phyloP scores from a whole-genome alignment of 192 early-diverging fungal genomes.

The Umbelopsis isabellina region DNA sequence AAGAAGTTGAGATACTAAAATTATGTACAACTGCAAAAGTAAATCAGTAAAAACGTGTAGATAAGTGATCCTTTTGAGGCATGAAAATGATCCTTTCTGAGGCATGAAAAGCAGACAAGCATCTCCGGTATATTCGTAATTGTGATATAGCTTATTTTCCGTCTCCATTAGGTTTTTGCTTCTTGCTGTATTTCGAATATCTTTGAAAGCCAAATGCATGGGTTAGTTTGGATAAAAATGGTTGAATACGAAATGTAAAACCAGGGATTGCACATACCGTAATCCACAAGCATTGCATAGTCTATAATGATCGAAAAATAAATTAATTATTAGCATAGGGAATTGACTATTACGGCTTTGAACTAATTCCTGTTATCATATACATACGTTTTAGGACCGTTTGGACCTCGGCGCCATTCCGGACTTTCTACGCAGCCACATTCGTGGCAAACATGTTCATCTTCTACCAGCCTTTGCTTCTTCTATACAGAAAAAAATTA shows the following conservation, averaged over 20 bases:
- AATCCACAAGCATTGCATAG: conserved; percentile 54
- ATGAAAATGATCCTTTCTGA: no score
- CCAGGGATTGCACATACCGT: conserved; percentile 37
- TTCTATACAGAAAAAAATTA: not conserved
- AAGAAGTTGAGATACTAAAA: no score
- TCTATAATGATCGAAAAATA: conserved; percentile 18
- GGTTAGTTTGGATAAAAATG: not conserved
- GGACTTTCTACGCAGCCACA: conserved; percentile 56
- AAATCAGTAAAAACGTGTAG: not conserved
- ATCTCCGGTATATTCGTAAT: not conserved
- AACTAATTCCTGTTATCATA: not conserved
- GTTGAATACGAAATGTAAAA: not conserved
- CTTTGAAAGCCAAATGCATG: not conserved
- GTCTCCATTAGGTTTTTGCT: conserved; percentile 19
- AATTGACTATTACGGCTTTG: not conserved
- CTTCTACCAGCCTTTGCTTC: conserved; percentile 21
- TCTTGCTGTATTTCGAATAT: conserved; percentile 34
- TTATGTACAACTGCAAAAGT: not conserved
- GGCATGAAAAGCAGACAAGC: not conserved
- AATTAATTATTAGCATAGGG: conserved; percentile 19
- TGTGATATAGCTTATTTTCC: conserved; percentile 10
- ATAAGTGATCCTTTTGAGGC: not conserved
- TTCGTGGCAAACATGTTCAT: conserved; percentile 53
- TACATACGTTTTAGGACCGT: conserved; percentile 52
- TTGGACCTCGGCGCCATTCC: conserved; percentile 53